Percentiles rank a stretch among this genome's conserved stretches.
phyloP scores from a whole-genome alignment of 2,329 filamentous ascomycete genomes.

The Chrysosporium queenslandicum region DNA sequence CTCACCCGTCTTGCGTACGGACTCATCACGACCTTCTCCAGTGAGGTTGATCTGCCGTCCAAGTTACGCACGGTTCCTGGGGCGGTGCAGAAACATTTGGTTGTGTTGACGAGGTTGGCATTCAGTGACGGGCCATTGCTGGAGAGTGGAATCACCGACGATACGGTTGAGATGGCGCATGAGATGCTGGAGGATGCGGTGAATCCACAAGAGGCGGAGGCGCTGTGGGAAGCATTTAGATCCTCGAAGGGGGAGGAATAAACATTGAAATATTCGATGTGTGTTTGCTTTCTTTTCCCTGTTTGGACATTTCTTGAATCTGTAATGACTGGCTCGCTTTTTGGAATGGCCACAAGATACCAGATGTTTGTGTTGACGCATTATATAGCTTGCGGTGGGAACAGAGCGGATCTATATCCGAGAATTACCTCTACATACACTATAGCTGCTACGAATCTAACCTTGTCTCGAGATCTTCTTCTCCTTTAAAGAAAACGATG shows the following conservation, averaged over 20 bases:
- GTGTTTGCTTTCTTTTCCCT: no score
- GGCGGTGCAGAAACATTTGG: constrained; percentile 69
- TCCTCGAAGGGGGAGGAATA: constrained; percentile 27
- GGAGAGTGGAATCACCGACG: constrained; percentile 64
- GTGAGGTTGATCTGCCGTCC: constrained; percentile 55
- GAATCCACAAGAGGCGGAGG: constrained; percentile 67
- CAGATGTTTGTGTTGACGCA: no score
- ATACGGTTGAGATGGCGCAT: constrained; percentile 71
- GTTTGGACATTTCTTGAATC: no score
- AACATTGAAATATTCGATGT: no score
- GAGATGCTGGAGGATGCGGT: constrained; percentile 70
- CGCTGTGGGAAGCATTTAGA: constrained; percentile 42
- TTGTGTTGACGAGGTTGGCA: constrained; percentile 71
- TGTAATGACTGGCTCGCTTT: no score
- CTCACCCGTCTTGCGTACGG: constrained; percentile 53
- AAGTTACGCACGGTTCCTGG: constrained; percentile 63
- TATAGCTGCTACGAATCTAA: no score
- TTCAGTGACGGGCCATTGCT: constrained; percentile 72
- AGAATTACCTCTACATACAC: no score
- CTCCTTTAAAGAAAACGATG: no score
- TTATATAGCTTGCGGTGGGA: no score
- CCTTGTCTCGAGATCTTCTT: no score
- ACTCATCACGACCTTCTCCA: constrained; percentile 51
- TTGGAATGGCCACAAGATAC: no score
- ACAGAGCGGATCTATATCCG: no score